Base-by-base conservation (phyloP, 139 green algal genomes). In the Chlorella sp. region DNA sequence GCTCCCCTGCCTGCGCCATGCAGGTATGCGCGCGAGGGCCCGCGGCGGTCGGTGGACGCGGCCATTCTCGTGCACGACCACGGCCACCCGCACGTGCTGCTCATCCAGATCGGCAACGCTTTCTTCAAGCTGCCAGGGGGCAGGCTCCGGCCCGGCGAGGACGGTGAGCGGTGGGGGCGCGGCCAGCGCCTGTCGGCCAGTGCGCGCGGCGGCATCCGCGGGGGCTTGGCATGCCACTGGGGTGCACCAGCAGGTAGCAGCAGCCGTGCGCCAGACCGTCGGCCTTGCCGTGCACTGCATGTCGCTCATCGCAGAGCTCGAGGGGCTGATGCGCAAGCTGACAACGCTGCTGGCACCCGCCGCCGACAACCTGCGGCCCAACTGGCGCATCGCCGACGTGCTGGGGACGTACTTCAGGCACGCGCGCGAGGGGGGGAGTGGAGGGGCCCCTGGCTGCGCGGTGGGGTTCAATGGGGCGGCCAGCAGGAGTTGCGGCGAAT, bases 91-190 rank as follows among this genome's bases (percentile, higher is more conserved):
- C 95, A 98, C 73, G 84, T 98, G 3, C 77, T 98, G 46, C 86
- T 98, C 11, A 77, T 98, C 29, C 95, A 98, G 71, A 80, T 94
- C 51, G 85, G 58, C 33, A 79, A 64, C 23, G 46, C 77, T 4
- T 95, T 92, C 74, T 98, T 96, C 76, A 95, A 91, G 62, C 86
- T 98, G 23, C 95, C 95, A 1, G 95, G 95, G 0, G 95, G 95
- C 12, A 77, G 91, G 23, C 82, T 98, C n/a, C 83, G 89, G 27
- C 87, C 93, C 2, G 95, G 90, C 1, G 95, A 98, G 62, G 92
- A 98, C 67, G 95, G 94, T 98, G 69, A 71, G 59, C n/a, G n/a
- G n/a, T n/a, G n/a, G n/a, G n/a, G n/a, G n/a, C n/a, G n/a, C n/a
- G n/a, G n/a, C n/a, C n/a, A n/a, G n/a, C n/a, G n/a, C n/a, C n/a